A percentile compares a stretch with the other conserved stretches of the same genome.
These are phyloP conservation scores for Dactylellina leptospora DNA, from an alignment of 2,329 filamentous ascomycete species.

Conservation along the genomic window DNA sequence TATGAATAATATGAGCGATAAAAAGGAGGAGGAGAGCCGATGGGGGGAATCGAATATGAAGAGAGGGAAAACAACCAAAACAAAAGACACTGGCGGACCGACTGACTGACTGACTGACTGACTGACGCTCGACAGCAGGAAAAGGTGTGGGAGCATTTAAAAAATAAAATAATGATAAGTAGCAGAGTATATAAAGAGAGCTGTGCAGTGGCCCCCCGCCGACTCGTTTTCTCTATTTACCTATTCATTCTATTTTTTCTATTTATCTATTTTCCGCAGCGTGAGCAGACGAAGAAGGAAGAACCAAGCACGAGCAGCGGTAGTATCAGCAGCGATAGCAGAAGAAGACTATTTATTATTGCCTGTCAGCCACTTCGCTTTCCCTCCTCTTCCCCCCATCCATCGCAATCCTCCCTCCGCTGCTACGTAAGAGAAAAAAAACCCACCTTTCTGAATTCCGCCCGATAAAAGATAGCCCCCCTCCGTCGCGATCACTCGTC, in stretches of 20 bases:
- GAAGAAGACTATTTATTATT: too few species aligned
- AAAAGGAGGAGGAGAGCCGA: constrained; percentile 2
- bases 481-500: constrained; percentile 15
- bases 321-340: too few species aligned
- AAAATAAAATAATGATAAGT: not conserved
- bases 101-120: not conserved
- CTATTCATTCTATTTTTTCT: too few species aligned
- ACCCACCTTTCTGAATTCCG: not conserved
- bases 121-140: not conserved
- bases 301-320: too few species aligned
- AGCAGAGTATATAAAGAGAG: too few species aligned
- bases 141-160: constrained; percentile 15
- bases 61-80: constrained; percentile 4
- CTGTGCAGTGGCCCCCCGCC: too few species aligned
- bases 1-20: constrained; percentile 28
- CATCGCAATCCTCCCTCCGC: constrained; percentile 3
- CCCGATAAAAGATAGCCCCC: not conserved
- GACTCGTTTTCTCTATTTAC: too few species aligned
- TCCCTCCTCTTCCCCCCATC: constrained; percentile 7
- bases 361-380: constrained; percentile 40
- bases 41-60: too few species aligned
- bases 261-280: too few species aligned
- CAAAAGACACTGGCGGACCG: not conserved
- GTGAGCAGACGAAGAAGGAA: too few species aligned
- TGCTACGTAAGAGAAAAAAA: constrained; percentile 3